Base-by-base conservation (phyloP, 495 filamentous ascomycete genomes). In the Xylaria castorea region DNA sequence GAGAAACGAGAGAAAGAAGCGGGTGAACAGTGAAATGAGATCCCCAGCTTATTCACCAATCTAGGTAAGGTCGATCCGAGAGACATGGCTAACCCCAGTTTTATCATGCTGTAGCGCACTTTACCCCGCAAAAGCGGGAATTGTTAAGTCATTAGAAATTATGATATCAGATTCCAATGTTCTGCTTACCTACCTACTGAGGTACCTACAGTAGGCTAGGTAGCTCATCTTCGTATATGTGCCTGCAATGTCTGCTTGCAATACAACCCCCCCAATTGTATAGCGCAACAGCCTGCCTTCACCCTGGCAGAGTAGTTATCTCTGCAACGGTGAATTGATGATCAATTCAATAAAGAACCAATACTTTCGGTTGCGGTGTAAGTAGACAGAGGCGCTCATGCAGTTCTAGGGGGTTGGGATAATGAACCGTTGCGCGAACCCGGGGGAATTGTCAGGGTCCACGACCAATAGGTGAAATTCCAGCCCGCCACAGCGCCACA, bases 91-190 rank as follows among this genome's bases (percentile, higher is more conserved):
- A 9, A 57, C 36, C 32, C 50, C n/a, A 8, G 40, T 7, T n/a
- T 1, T 34, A 34, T 1, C 5, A 46, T 20, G 25, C 14, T 32
- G 22, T 58, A 42, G 32, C 20, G 42, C 32, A 25, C 42, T 18
- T 66, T 70, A 60, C 67, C 67, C 67, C 67, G 67, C 67, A 70
- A 70, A 62, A 69, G 66, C 66, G 66, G 66, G 66, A 68, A 44
- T 69, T 42, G 20, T n/a, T 12, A 22, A 34, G 16, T 20, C n/a
- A 8, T 30, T 58, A 18, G 16, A 60, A 60, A 36, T 60, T 36
- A 60, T 36, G 55, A 60, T 36, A 32, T 58, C 22, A 12, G 22
- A 27, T 8, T 63, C 22, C 38, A 20, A 20, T 46, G 44, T 6
- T 16, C 44, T 4, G 36, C 36, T 38, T 38, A 38, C 36, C 36